Evolutionary conservation across 805 yeast genomes (phyloP), one percentile per base, ranked within the genome.

Genomic region (Clavispora fructus): DNA sequence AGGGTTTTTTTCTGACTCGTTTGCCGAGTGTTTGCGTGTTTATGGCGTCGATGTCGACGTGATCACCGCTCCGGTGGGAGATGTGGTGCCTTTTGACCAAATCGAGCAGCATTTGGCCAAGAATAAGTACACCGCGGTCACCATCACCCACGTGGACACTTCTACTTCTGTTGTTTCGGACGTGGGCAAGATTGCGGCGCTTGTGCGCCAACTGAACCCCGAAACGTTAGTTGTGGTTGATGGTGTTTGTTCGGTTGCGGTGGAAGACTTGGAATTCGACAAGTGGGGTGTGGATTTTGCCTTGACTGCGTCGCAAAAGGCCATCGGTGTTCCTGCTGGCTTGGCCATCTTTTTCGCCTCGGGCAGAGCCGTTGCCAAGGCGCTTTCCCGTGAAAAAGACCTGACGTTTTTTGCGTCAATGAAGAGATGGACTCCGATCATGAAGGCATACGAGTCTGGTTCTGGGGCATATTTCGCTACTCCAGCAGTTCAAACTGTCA

Each of bases 91-190:
- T 28, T 62, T 80, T 23, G 75, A 66, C 2, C 64, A 70, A 41
- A 69, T 91, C 39, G 85, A 82, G 61, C 61, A 69, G 10, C 77
- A 80, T 47, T 74, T 91, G 62, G 60, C 66, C 48, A 45, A 64
- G 8, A 72, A 74, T 43, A 66, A 71, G 49, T 92, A 85, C 71
- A 63, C 78, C 52, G 77, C 87, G 44, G 75, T 92, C 56, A 88
- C 96, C 41, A 78, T 91, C 58, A 92, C 97, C 37, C 98, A 92
- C 58, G 97, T 94, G 33, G 99, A 94, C 66, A 94, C 98, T 39
- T 89, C 97, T 1, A 89, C 97, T 31, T 95, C 96, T n/a, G 96
- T 92, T 37, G 78, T 90, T 35, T 73, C 83, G 39, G 85, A 87
- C 59, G 82, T 92, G 51, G 73, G 79, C 60, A 69, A 73, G 14